These are phyloP conservation scores for Lactarius deliciosus DNA, from an alignment of 768 basidiomycete species.

Conservation along the genomic window DNA sequence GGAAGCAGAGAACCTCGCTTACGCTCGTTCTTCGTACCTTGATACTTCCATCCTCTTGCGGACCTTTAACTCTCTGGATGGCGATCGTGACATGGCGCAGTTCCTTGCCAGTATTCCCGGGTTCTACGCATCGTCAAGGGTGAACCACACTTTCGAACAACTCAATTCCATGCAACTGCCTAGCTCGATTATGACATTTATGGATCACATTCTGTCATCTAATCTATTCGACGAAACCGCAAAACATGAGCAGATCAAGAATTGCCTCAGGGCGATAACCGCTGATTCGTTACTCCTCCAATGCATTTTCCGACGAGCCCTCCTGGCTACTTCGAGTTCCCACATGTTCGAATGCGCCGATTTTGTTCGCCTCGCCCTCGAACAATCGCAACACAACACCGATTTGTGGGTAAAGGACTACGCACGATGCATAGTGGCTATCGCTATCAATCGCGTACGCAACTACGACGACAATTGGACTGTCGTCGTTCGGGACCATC, in stretches of 20 bases:
- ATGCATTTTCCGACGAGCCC: slow-evolving; percentile 10
- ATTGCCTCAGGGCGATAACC: not conserved
- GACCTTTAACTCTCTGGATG: not conserved
- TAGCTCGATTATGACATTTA: no score
- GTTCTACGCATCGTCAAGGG: slow-evolving; percentile 11
- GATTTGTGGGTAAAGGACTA: not conserved
- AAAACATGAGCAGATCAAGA: slow-evolving; percentile 2
- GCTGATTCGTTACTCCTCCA: not conserved
- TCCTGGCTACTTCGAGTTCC: not conserved
- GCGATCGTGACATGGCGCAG: slow-evolving; percentile 8
- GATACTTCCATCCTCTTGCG: slow-evolving; percentile 6
- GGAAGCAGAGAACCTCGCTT: slow-evolving; percentile 8
- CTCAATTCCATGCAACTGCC: slow-evolving; percentile 1
- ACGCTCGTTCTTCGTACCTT: not conserved
- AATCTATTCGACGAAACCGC: not conserved
- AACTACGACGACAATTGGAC: slow-evolving; percentile 3
- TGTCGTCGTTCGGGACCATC: not conserved
- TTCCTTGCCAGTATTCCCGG: slow-evolving; percentile 9
- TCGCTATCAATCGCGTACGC: slow-evolving; percentile 9
- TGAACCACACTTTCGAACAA: not conserved
- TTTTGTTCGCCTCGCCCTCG: slow-evolving; percentile 9
- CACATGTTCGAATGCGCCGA: slow-evolving; percentile 8
- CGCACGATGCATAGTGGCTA: slow-evolving; percentile 16
- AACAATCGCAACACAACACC: not conserved
- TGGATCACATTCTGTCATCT: no score